Base-by-base conservation (phyloP, 2,329 filamentous ascomycete species). In the Claviceps monticola region DNA sequence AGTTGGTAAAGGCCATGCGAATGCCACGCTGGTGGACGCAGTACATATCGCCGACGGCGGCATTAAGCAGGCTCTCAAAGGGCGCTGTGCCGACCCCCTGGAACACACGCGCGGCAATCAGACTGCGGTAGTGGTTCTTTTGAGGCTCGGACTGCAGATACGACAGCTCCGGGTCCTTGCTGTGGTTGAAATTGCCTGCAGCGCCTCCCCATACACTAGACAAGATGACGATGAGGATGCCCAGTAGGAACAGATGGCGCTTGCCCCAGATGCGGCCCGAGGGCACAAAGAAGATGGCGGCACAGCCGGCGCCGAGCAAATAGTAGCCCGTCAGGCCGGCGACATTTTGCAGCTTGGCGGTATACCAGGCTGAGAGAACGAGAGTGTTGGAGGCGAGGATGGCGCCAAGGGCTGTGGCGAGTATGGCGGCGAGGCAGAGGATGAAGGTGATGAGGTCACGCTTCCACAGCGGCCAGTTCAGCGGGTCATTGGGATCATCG, bases 201-300 rank as follows among this genome's bases (percentile, higher is more conserved):
- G 76, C 79, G 34, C 87, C 87, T 23, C 80, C 89, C 90, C 90
- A 96, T 6, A 78, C 79, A 57, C 82, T 86, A 53, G 84, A 85
- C 44, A 77, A 72, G 43, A 94, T 76, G 59, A 95, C 75, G 53
- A 95, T 74, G 47, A 86, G 57, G 46, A 83, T 82, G 7, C 88
- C 89, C 2, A 94, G 60, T 26, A 96, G 68, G 65, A 95, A 96
- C 16, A 89, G 71, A 70, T 96, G 91, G 42, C 90, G 78, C 68
- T 95, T 96, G 41, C 91, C 91, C 86, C 88, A 96, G 56, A 96
- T 84, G 53, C 90, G 80, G 19, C 87, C 88, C 1, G 84, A 87
- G 0, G 91, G 87, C 2, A 96, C 89, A 67, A 90, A 90, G 57
- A 96, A 74, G 65, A 93, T 80, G 49, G 87, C 89, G 1, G 85